Evolutionary conservation across 768 basidiomycete genomes (phyloP), one percentile per base, ranked within the genome.

Genomic region (Tubosaeta sp.): DNA sequence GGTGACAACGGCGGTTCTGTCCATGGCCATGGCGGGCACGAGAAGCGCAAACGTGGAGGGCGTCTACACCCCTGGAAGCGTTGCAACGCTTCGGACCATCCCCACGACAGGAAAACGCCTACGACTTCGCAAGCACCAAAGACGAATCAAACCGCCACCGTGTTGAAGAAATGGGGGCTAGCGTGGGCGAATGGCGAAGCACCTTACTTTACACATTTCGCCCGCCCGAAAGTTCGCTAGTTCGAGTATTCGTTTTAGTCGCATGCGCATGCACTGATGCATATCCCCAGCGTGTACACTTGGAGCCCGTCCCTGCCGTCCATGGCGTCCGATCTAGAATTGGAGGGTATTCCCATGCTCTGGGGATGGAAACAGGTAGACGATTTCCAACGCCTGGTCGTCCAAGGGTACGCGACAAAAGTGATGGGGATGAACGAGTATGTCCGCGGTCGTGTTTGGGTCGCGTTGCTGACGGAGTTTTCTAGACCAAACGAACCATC

Each of bases 351-450:
- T 43, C 81, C 88, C 39, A 88, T 88, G 86, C 66, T 91, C 1
- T 91, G 88, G 88, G 84, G 87, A 54, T 58, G 65, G 7, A 73
- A 77, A 27, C 75, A 86, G 49, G 63, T 75, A 25, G 55, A 48
- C 7, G 72, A 78, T 14, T 86, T 87, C 65, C 58, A 73, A 51
- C 64, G 63, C 2, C 52, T 71, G 39, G 78, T 84, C 29, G 69
- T 75, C 44, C 56, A 65, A 14, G 82, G 81, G 35, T 82, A 85
- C 60, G 79, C 84, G 34, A 68, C 72, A 19, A 67, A 69, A 50
- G 80, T 80, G 43, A 60, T 91, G n/a, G 86, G 84, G 46, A 74
- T 81, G 70, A 95, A 95, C 64, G 92, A 92, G 91, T 91, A 60
- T 17, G 82, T 59, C 45, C 2, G n/a, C 22, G 9, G 39, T 19